These are phyloP conservation scores for Lachancea cidri DNA, from an alignment of 805 yeast species.

Conservation along the genomic window DNA sequence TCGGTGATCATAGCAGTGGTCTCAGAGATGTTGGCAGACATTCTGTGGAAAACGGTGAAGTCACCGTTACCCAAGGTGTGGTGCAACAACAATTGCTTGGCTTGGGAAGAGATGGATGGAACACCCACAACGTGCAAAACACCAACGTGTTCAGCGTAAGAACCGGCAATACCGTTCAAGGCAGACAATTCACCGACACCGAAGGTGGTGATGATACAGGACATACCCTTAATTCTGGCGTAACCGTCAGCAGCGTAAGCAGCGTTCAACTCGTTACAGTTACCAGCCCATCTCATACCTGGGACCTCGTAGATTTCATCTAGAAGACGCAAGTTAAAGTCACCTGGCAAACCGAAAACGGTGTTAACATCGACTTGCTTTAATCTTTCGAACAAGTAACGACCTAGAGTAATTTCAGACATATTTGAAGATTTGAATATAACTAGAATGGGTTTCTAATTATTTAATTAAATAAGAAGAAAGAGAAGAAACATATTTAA, in stretches of 20 bases:
- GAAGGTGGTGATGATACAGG: constrained; percentile 74
- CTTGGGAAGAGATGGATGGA: constrained; percentile 70
- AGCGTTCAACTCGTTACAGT: constrained; percentile 85
- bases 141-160: constrained; percentile 88
- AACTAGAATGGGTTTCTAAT: constrained; percentile 3
- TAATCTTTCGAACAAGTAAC: constrained; percentile 72
- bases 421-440: constrained; percentile 13
- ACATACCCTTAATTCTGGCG: constrained; percentile 72
- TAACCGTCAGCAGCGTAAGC: constrained; percentile 88
- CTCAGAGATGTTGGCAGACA: constrained; percentile 68
- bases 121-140: constrained; percentile 81
- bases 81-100: constrained; percentile 67
- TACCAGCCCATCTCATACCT: constrained; percentile 84
- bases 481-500: neutral
- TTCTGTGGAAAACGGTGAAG: constrained; percentile 70
- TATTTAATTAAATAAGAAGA: neutral
- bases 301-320: constrained; percentile 71
- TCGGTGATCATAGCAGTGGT: constrained; percentile 63
- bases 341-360: constrained; percentile 79
- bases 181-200: constrained; percentile 90
- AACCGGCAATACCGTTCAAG: constrained; percentile 80
- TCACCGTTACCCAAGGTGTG: constrained; percentile 84
- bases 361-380: constrained; percentile 66
- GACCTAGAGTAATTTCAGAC: constrained; percentile 61
- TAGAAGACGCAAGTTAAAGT: constrained; percentile 66